A percentile compares a stretch with the other conserved stretches of the same genome.
phyloP scores from a whole-genome alignment of 306 rosid species.

The Phaseolus lunatus region DNA sequence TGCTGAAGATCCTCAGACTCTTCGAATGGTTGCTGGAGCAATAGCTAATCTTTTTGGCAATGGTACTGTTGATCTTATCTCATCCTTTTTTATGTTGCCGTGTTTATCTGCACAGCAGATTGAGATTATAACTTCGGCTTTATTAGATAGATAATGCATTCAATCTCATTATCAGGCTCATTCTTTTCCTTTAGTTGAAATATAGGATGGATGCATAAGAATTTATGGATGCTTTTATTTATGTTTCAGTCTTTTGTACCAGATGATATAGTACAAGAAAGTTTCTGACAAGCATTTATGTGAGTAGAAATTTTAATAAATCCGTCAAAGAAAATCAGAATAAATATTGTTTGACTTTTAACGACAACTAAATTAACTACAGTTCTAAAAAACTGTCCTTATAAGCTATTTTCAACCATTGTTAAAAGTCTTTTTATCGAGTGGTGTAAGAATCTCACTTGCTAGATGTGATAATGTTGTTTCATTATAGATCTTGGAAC shows the following conservation, averaged over 20 bases:
- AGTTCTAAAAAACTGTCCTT: too few relatives aligned
- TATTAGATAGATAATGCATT: not conserved
- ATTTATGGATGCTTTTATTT: not conserved
- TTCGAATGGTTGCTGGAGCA: constrained; percentile 93
- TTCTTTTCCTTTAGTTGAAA: not conserved
- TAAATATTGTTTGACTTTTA: too few relatives aligned
- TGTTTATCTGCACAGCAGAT: not conserved
- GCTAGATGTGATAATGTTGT: too few relatives aligned
- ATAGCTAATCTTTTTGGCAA: constrained; percentile 90
- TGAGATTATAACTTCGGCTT: not conserved
- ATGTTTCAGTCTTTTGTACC: not conserved
- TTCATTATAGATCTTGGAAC: not conserved
- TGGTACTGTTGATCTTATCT: constrained; percentile 54
- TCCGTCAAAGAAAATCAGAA: not conserved
- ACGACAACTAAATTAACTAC: too few relatives aligned
- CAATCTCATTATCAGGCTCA: not conserved
- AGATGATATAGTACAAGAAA: not conserved
- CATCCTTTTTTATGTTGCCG: constrained; percentile 3
- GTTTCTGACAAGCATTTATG: not conserved
- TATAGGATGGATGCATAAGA: not conserved
- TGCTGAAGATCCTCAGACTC: constrained; percentile 88
- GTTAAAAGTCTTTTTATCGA: too few relatives aligned
- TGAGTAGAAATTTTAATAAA: not conserved
- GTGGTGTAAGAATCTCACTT: too few relatives aligned
- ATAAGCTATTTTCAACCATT: too few relatives aligned